Conservation (phyloP, 2,329 filamentous ascomycete genomes). For the Hymenoscyphus linearis region DNA sequence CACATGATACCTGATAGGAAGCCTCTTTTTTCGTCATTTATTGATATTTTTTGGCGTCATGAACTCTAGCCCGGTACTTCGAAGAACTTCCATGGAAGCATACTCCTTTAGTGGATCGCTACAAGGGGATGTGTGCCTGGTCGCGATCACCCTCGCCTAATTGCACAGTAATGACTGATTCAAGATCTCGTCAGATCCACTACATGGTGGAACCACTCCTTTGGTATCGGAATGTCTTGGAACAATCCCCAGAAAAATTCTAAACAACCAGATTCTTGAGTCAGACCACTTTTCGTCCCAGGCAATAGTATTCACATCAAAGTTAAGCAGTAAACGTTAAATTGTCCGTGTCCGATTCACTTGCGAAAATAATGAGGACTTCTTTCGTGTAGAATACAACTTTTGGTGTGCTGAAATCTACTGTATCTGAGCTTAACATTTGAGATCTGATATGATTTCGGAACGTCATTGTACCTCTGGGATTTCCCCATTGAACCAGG, state of each 20-base stretch:
- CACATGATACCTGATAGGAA: background rate
- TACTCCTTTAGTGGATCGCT: background rate
- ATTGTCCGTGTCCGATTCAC: background rate
- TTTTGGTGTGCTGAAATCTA: background rate
- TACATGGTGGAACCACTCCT: background rate
- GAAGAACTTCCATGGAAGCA: background rate
- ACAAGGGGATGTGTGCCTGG: background rate
- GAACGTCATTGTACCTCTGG: background rate
- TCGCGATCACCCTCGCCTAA: background rate
- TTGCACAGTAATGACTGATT: background rate
- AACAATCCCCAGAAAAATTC: background rate
- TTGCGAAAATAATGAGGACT: background rate
- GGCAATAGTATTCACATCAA: background rate
- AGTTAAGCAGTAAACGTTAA: background rate
- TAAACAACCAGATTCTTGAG: too few species aligned
- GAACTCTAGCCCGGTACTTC: background rate
- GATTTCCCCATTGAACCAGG: background rate
- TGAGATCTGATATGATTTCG: background rate
- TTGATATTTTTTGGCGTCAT: background rate
- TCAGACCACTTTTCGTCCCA: background rate
- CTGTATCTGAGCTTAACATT: background rate
- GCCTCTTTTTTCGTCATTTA: background rate
- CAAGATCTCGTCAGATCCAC: background rate
- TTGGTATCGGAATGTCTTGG: background rate
- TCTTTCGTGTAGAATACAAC: too few species aligned